Evolutionary conservation across 441 rosid genomes (phyloP).

Genomic region (Syzygium syzygioides): DNA sequence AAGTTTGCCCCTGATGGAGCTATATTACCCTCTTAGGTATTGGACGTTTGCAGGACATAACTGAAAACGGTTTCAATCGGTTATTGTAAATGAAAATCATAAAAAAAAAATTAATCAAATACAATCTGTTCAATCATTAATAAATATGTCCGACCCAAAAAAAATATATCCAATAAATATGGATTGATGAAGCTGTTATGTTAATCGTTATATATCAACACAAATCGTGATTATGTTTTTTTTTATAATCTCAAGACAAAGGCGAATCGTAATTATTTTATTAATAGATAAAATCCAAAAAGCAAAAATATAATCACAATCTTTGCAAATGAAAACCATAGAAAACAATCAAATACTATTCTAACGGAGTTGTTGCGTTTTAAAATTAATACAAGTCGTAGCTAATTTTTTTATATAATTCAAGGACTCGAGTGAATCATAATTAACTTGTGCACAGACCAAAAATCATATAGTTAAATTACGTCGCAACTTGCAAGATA

Average conservation of each 20-base stretch:
- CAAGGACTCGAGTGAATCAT: background rate
- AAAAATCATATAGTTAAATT: background rate
- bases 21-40: background rate
- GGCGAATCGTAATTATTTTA: too few species aligned
- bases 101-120: background rate
- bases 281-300: too few species aligned
- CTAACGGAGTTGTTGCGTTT: background rate
- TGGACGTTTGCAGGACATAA: background rate
- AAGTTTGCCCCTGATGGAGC: too few species aligned
- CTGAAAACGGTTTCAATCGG: too few species aligned
- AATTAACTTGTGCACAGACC: background rate
- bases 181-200: too few species aligned
- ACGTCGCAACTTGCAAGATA: background rate
- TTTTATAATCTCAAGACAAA: too few species aligned
- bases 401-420: background rate
- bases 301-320: background rate
- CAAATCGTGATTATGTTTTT: too few species aligned
- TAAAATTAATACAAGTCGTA: background rate
- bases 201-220: too few species aligned
- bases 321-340: background rate
- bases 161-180: too few species aligned
- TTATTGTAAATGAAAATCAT: background rate
- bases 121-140: background rate
- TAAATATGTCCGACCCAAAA: too few species aligned
- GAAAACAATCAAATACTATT: background rate